Evolutionary conservation across 306 rosid species (phyloP), one percentile per base, ranked within the genome.

Genomic region (Acacia acuminata): DNA sequence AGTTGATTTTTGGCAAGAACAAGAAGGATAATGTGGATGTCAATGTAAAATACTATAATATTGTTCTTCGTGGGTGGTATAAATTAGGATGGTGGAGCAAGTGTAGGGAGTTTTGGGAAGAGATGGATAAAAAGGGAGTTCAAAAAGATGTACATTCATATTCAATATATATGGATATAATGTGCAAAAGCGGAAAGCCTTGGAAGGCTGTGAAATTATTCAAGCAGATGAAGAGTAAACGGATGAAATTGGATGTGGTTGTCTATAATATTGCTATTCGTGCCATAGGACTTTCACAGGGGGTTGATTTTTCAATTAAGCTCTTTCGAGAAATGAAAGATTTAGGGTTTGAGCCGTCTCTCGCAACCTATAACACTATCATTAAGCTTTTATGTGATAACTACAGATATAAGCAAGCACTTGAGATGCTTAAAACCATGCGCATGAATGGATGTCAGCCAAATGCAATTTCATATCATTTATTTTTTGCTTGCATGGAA

Each of bases 31-130:
- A 65, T 38, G 42, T 79, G 58, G 78, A 63, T 20, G 77, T 48
- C 5, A 86, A 78, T 76, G 87, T 95, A 24, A 95, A 95, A 84
- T 53, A 89, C 15, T 85, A 81, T 76, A 95, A 95, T 79, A 88
- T 93, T 84, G 82, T 95, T 82, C 93, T 93, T 83, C 94, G 94
- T 0, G 99, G 96, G 32, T 95, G 95, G 97, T 85, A 32, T 42
- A 93, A 90, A 75, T 79, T 95, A 85, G 95, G 93, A 36, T 95
- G 97, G 97, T 95, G 94, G 95, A 76, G 95, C 32, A 94, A 89
- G 79, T 94, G 98, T 65, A 79, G 92, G 69, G 98, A 93, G 70
- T 90, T 91, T 48, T 95, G 97, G 98, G 92, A 89, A 44, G 98
- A 90, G 86, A 95, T 95, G 97, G 99, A 95, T 74, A 81, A 30